Evolutionary conservation across 352 stramenopile genomes (phyloP).

Genomic region (Phytophthora hibernalis): DNA sequence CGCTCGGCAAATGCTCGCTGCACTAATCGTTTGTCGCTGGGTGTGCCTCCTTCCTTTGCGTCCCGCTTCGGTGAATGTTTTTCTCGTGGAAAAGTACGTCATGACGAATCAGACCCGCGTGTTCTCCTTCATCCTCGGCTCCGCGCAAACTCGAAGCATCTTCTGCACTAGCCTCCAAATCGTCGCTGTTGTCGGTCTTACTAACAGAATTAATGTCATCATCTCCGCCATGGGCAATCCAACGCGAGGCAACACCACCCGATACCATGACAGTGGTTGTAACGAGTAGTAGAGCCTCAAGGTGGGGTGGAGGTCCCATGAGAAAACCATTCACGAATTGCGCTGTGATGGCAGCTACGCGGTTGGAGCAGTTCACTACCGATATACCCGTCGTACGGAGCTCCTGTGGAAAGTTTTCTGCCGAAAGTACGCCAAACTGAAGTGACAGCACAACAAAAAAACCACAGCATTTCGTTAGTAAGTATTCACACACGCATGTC

Average conservation of each 20-base stretch:
- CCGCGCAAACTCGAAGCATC: constrained; percentile 7
- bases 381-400: constrained; percentile 92
- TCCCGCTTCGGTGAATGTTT: constrained; percentile 22
- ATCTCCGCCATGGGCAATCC: constrained; percentile 44
- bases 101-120: constrained; percentile 35
- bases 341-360: constrained; percentile 89
- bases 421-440: constrained; percentile 90
- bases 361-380: constrained; percentile 88
- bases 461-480: background rate
- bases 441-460: background rate
- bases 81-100: constrained; percentile 40
- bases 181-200: constrained; percentile 29
- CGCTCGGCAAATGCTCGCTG: constrained; percentile 22
- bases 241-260: constrained; percentile 59
- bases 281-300: constrained; percentile 80
- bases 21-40: constrained; percentile 25
- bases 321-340: constrained; percentile 93
- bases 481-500: background rate
- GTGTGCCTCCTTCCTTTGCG: constrained; percentile 1
- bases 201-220: constrained; percentile 35
- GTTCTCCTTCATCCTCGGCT: constrained; percentile 32
- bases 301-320: constrained; percentile 76
- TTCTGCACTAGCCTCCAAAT: constrained; percentile 19
- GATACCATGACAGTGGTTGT: constrained; percentile 78
- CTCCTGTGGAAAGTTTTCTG: constrained; percentile 89